Base-by-base conservation (phyloP, 768 basidiomycete genomes). In the Leucosporidium creatinivorum region DNA sequence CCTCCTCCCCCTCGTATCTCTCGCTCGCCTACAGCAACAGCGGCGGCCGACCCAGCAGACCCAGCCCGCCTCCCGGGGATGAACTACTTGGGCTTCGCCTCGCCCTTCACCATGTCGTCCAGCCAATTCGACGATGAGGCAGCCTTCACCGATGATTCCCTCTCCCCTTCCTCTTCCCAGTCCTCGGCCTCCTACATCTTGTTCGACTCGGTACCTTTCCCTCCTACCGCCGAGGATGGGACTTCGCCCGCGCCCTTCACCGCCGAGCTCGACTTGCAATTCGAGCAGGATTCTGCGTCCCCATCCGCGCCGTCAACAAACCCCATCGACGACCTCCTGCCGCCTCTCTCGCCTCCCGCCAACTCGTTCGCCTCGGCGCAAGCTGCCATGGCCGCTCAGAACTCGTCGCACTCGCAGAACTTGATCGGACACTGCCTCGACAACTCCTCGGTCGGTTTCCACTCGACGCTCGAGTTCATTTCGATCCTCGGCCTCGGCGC, bases 401-500 rank as follows among this genome's bases (percentile, higher is more conserved):
- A 72, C 62, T 72, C 70, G 58, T 63, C 67, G 2, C 70, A 72
- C 49, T 72, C 70, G 64, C 70, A 73, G 60, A 75, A 80, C 73
- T 77, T 82, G 50, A 69, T 80, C 63, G 93, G 93, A 55, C 86
- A 87, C 69, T 79, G 85, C 77, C 90, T 98, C 81, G 91, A 93
- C 82, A 83, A 85, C 70, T 39, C 57, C 50, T 26, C 26, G 8
- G 51, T 23, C 51, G 51, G 51, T 15, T 26, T 26, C n/a, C 30
- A 61, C 57, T 66, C 65, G 47, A 80, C 85, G 58, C 85, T 97
- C 66, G 84, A 92, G 78, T 86, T 98, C 68, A 84, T 89, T 73
- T 85, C 89, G 74, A 84, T 93, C 69, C 85, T 98, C 59, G 94
- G 94, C 47, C 85, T 89, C 44, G 94, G 94, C 18, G 93, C 93